These are phyloP conservation scores for Fraxinus pennsylvanica DNA, from an alignment of 257 asterid species.

Conservation along the genomic window DNA sequence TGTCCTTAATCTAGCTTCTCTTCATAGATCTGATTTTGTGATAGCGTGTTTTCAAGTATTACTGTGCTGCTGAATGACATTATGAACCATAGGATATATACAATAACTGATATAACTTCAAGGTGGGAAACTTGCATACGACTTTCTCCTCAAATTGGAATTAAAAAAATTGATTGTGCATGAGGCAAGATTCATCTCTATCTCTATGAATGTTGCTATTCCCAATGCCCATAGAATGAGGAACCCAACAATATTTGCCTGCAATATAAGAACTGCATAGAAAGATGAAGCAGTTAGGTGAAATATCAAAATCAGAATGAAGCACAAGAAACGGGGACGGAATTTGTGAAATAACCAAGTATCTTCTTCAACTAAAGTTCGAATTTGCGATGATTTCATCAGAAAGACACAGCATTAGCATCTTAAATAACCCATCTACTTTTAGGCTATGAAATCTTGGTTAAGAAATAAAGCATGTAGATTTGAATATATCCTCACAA, in stretches of 20 bases:
- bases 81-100: not conserved
- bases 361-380: not conserved
- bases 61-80: not conserved
- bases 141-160: not conserved
- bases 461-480: not conserved
- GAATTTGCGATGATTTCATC: not conserved
- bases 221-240: not conserved
- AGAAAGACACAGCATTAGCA: not conserved
- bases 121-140: conserved; percentile 10
- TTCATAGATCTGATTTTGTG: not conserved
- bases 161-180: not conserved
- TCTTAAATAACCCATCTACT: not conserved
- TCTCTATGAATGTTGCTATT: not conserved
- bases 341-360: not conserved
- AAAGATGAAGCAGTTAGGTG: not conserved
- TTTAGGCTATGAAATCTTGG: not conserved
- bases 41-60: not conserved
- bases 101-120: not conserved
- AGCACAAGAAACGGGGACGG: not conserved
- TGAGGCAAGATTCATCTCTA: not conserved
- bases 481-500: not conserved
- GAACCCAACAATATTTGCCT: conserved; percentile 14
- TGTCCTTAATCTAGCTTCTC: conserved; percentile 12
- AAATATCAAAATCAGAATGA: conserved; percentile 1
- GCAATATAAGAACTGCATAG: not conserved